Base-by-base conservation (phyloP, 2,329 filamentous ascomycete species). In the Ceratocystis papillata region DNA sequence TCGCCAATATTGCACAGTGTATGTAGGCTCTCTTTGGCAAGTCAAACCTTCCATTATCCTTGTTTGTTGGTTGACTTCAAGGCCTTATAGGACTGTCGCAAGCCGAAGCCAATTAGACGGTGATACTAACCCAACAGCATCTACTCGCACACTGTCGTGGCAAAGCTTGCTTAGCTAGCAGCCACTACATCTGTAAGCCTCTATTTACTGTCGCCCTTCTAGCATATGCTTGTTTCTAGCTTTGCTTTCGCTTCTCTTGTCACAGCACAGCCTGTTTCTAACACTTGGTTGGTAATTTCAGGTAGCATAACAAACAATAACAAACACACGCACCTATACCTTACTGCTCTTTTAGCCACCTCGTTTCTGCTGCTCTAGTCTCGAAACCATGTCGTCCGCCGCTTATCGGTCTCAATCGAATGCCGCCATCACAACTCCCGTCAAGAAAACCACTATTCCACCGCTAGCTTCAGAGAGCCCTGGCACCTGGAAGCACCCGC, bases 401-500 rank as follows among this genome's bases (percentile, higher is more conserved):
- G n/a, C 60, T 30, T n/a, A 59, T 37, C 61, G 62, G 48, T 37
- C 57, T 22, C 53, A 60, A 62, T 50, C 15, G 46, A 28, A 25
- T 50, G 33, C 63, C 22, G 50, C 64, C 30, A 7, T 67, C 33
- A 65, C 59, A 45, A 77, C 77, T 70, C 72, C 82, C 70, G 69
- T 80, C 73, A 73, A 80, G 74, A 77, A 74, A 33, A 73, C 76
- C 41, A 72, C 69, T 62, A 74, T 75, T 55, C 67, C 74, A 20
- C 69, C 75, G 0, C 69, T 72, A 25, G 69, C 71, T 53, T 73
- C 75, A 33, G 82, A 84, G 64, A 84, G 81, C 71, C 83, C 89
- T 5, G 92, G 93, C 65, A 90, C 87, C 73, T 99, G 94, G 93
- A 84, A 86, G 72, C 94, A 99, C 75, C 94, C 94, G 44, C 86